phyloP scores from a whole-genome alignment of 805 yeast species.

The Myxozyma neotropica region DNA sequence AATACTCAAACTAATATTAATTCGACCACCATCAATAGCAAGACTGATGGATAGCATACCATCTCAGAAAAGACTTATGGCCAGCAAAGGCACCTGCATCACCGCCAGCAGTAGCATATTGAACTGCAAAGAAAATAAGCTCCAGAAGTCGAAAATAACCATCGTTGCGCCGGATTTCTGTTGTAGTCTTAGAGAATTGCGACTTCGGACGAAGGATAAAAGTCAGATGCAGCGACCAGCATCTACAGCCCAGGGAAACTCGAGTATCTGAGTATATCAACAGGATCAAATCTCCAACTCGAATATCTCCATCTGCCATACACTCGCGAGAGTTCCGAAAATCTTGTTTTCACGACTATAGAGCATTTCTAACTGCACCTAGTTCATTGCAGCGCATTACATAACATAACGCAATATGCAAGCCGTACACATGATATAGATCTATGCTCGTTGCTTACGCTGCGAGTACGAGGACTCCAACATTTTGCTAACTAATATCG shows the following conservation, averaged over 20 bases:
- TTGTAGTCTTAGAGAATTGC: constrained; percentile 28
- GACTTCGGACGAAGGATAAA: constrained; percentile 27
- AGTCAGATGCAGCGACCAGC: too few species aligned
- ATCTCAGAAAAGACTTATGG: constrained; percentile 30
- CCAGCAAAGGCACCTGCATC: constrained; percentile 32
- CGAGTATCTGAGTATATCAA: constrained; percentile 30
- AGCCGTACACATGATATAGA: too few species aligned
- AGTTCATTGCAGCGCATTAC: too few species aligned
- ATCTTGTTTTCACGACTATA: too few species aligned
- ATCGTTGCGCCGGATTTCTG: constrained; percentile 29
- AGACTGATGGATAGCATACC: constrained; percentile 30
- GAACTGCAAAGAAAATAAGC: constrained; percentile 29
- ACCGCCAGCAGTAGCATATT: constrained; percentile 28
- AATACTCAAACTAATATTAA: constrained; percentile 30
- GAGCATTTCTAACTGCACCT: too few species aligned
- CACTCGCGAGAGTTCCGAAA: constrained; percentile 16
- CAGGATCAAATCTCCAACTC: constrained; percentile 28
- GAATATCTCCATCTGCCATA: constrained; percentile 29
- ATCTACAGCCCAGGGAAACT: constrained; percentile 30
- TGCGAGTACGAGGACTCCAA: too few species aligned
- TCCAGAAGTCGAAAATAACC: constrained; percentile 30
- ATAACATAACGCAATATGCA: too few species aligned
- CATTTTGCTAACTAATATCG: too few species aligned
- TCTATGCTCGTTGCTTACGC: too few species aligned
- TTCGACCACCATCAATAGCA: constrained; percentile 20